Conservation (phyloP, 1,284 basidiomycete genomes). For the Cutaneotrichosporon sp. region DNA sequence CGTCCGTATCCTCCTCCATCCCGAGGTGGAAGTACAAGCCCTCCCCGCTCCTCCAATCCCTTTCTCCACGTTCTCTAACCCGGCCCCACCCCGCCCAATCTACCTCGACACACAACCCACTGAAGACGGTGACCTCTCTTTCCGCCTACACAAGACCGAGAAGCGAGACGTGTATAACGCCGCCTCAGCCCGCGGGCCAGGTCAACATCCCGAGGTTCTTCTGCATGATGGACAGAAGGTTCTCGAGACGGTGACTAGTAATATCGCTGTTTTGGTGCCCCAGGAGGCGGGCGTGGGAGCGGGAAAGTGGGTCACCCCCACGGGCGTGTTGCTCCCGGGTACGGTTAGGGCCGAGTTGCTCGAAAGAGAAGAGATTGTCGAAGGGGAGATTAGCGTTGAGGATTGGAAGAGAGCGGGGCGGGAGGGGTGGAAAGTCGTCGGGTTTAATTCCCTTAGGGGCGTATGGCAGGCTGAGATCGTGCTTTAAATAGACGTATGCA, state of each 20-base stretch:
- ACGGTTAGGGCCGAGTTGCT: constrained; percentile 41
- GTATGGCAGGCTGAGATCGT: constrained; percentile 44
- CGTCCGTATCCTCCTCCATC: constrained; percentile 31
- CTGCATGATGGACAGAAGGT: constrained; percentile 35
- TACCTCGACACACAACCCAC: constrained; percentile 30
- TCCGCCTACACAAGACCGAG: constrained; percentile 43
- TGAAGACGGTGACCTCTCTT: constrained; percentile 5
- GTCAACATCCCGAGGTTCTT: constrained; percentile 35
- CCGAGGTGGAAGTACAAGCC: constrained; percentile 32
- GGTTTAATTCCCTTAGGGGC: constrained; percentile 47
- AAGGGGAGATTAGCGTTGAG: constrained; percentile 33
- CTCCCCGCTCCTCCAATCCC: constrained; percentile 34
- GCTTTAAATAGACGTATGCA: background rate
- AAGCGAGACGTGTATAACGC: constrained; percentile 40
- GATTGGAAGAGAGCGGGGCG: constrained; percentile 27
- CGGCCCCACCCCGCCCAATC: constrained; percentile 24
- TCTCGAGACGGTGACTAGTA: constrained; percentile 48
- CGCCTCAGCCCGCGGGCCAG: constrained; percentile 27
- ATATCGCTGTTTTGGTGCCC: constrained; percentile 39
- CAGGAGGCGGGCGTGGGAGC: background rate
- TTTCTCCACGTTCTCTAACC: constrained; percentile 21
- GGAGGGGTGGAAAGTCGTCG: constrained; percentile 36
- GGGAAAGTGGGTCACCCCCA: constrained; percentile 41
- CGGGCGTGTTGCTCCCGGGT: constrained; percentile 32
- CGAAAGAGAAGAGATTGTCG: constrained; percentile 27